Evolutionary conservation across 352 stramenopile species (phyloP).

Genomic region (Pseudoperonospora humuli): DNA sequence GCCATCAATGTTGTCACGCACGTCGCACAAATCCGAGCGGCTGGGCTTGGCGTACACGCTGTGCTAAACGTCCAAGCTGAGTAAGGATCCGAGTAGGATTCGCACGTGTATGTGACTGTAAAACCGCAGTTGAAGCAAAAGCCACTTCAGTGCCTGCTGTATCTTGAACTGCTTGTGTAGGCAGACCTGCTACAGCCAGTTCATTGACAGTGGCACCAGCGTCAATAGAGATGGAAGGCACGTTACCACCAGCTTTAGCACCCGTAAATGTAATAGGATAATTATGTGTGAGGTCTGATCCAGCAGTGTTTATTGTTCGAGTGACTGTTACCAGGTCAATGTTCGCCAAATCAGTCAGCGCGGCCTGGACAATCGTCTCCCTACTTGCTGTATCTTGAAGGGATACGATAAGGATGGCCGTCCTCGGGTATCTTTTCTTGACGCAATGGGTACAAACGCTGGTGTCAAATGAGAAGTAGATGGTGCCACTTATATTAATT

Average conservation of each 20-base stretch:
- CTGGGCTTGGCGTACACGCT: conserved; percentile 32
- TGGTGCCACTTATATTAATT: conserved; percentile 36
- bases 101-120: conserved; percentile 58
- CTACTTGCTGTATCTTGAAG: conserved; percentile 15
- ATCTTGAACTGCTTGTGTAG: conserved; percentile 28
- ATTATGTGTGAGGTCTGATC: conserved; percentile 51
- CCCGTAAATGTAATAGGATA: conserved; percentile 87
- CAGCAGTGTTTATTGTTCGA: conserved; percentile 8
- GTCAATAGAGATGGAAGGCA: conserved; percentile 65
- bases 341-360: conserved; percentile 40
- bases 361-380: conserved; percentile 13
- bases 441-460: conserved; percentile 66
- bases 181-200: conserved; percentile 17
- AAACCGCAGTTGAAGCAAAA: conserved; percentile 38
- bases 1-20: conserved; percentile 67
- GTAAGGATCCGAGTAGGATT: conserved; percentile 80
- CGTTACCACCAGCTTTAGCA: conserved; percentile 72
- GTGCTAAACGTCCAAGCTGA: conserved; percentile 45
- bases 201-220: conserved; percentile 28
- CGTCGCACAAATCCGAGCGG: conserved; percentile 32
- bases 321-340: conserved; percentile 45
- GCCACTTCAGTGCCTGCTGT: conserved; percentile 38
- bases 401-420: conserved; percentile 25
- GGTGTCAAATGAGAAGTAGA: conserved; percentile 58
- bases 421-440: conserved; percentile 41